These are phyloP conservation scores for Helicostylum pulchrum DNA, from an alignment of 192 early-diverging fungal genomes.

Conservation along the genomic window DNA sequence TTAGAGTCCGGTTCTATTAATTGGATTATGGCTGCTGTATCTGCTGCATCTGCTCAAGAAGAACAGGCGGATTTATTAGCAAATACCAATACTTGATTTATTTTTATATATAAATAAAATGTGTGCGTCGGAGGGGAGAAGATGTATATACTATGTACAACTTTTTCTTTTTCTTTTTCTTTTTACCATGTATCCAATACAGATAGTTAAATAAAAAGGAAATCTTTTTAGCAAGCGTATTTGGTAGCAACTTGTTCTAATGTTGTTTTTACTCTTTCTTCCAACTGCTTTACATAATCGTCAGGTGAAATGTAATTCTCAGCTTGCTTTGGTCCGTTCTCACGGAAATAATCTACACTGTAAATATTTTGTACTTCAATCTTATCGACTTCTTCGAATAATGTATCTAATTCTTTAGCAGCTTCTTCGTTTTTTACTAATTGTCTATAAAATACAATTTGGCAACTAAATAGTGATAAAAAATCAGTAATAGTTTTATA, in stretches of 20 bases:
- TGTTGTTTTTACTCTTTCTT: neutral
- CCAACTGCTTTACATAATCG: neutral
- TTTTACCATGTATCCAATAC: neutral
- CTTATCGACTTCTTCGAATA: constrained; percentile 10
- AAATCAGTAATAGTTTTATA: neutral
- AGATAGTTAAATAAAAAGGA: neutral
- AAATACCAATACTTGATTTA: neutral
- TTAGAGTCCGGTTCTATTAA: neutral
- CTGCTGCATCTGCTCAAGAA: constrained; percentile 5
- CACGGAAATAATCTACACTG: constrained; percentile 14
- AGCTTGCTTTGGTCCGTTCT: neutral
- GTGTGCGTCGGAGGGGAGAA: neutral
- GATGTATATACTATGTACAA: too few relatives aligned
- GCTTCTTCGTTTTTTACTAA: constrained; percentile 13
- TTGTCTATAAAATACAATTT: constrained; percentile 5
- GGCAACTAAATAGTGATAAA: neutral
- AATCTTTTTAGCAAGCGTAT: neutral
- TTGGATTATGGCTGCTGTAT: constrained; percentile 8
- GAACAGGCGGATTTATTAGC: constrained; percentile 4
- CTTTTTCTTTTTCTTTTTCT: neutral
- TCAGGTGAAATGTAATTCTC: neutral
- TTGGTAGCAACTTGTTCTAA: neutral
- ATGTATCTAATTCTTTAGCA: neutral
- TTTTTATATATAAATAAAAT: neutral
- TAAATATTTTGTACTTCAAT: constrained; percentile 10